These are phyloP conservation scores for peach (Prunus persica) DNA, from an alignment of 306 rosid species.

Conservation along the genomic window Prunus_persica_NCBIv2 NC_034009.1:42497001-42497500, in stretches of 20 bases:
- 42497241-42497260: conserved; percentile 53
- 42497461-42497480: not conserved
- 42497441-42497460: not conserved
- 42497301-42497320: conserved; percentile 46
- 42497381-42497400: not conserved
- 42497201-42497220: conserved; percentile 71
- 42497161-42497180: not conserved
- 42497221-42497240: conserved; percentile 57
- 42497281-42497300: conserved; percentile 61
- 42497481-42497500: not conserved
- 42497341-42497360: not conserved
- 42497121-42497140: conserved; percentile 17
- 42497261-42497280: conserved; percentile 51
- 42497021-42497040: conserved; percentile 81
- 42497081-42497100: conserved; percentile 73
- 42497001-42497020: conserved; percentile 82
- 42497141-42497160: not conserved
- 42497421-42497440: not conserved
- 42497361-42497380: not conserved
- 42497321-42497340: conserved; percentile 18
- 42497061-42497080: conserved; percentile 69
- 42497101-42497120: conserved; percentile 51
- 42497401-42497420: not conserved
- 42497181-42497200: conserved; percentile 57
- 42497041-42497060: conserved; percentile 79